These are phyloP conservation scores for Stemphylium lycopersici DNA, from an alignment of 2,329 filamentous ascomycete species.

Conservation along the genomic window DNA sequence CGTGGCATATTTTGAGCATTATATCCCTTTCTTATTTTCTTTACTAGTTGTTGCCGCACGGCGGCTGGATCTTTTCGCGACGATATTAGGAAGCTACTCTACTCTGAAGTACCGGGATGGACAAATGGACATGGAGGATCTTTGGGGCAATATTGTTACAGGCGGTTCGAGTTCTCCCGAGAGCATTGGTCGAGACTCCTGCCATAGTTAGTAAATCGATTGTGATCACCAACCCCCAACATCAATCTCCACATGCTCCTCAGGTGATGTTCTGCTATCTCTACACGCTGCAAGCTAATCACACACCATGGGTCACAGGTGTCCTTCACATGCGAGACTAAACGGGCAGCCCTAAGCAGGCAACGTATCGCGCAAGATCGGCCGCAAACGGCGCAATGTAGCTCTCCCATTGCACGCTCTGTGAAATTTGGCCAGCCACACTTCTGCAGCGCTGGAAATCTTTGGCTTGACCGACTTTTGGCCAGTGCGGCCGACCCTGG, in stretches of 20 bases:
- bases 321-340: conserved; percentile 7
- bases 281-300: conserved; percentile 25
- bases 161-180: conserved; percentile 34
- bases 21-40: conserved; percentile 33
- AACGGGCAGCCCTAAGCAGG: background rate
- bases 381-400: conserved; percentile 6
- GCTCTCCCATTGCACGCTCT: background rate
- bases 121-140: conserved; percentile 6
- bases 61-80: conserved; percentile 13
- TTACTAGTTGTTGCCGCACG: conserved; percentile 20
- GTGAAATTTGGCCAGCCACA: conserved; percentile 10
- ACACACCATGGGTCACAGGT: conserved; percentile 15
- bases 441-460: conserved; percentile 1
- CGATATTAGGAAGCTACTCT: conserved; percentile 24
- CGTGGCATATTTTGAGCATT: conserved; percentile 33
- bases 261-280: conserved; percentile 28
- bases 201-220: conserved; percentile 33
- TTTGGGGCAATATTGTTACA: conserved; percentile 13
- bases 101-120: conserved; percentile 27
- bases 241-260: conserved; percentile 11
- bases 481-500: conserved; percentile 21
- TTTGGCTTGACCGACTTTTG: conserved; percentile 27
- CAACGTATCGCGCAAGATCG: background rate
- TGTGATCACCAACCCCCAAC: conserved; percentile 24
- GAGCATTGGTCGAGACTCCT: conserved; percentile 34